Conservation (phyloP, 2,329 filamentous ascomycete species). For the Eutypella sp. region DNA sequence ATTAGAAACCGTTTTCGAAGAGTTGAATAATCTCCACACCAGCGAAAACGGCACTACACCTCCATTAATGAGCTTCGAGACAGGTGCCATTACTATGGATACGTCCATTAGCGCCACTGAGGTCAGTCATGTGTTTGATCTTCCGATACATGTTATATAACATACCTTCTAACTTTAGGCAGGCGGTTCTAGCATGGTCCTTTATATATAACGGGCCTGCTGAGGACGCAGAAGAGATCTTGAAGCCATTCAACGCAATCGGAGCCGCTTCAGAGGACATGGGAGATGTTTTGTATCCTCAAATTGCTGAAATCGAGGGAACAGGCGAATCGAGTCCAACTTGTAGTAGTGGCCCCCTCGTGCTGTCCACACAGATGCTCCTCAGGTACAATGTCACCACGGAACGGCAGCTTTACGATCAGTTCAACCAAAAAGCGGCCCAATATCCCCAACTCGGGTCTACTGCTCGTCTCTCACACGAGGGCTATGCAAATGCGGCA, state of each 20-base stretch:
- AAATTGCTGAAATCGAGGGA: not conserved
- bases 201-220: not conserved
- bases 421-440: conserved; percentile 7
- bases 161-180: too few relatives aligned
- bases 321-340: not conserved
- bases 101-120: not conserved
- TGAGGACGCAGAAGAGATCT: not conserved
- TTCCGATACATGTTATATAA: not conserved
- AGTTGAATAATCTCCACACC: conserved; percentile 4
- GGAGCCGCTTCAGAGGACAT: not conserved
- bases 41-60: conserved; percentile 4
- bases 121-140: not conserved
- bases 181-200: conserved; percentile 1
- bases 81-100: not conserved
- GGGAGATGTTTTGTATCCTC: not conserved
- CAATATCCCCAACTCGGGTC: conserved; percentile 8
- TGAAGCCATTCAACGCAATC: conserved; percentile 2
- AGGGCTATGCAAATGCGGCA: conserved; percentile 20
- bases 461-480: conserved; percentile 9
- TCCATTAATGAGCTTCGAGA: not conserved
- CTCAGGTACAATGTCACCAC: conserved; percentile 22
- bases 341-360: not conserved
- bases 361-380: conserved; percentile 1
- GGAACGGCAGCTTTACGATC: conserved; percentile 16
- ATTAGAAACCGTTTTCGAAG: conserved; percentile 7